Conservation (phyloP, 2,329 filamentous ascomycete species). For the Aureobasidium subglaciale region DNA sequence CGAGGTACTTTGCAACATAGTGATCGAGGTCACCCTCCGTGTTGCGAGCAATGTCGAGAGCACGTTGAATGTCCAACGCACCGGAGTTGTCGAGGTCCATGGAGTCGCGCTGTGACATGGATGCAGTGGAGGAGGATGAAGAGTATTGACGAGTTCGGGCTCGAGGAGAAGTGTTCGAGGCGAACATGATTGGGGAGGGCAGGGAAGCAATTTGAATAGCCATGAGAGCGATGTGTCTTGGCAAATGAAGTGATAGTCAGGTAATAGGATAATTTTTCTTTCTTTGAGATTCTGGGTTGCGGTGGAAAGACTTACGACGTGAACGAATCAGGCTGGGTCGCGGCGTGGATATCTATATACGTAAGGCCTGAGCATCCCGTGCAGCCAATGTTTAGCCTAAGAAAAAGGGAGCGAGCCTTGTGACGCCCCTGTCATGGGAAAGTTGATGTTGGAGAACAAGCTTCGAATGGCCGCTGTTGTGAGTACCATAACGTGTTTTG, state of each 20-base stretch:
- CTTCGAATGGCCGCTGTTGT: conserved; percentile 12
- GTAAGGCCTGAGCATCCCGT: conserved; percentile 11
- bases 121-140: conserved; percentile 14
- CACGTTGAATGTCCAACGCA: conserved; percentile 52
- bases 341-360: conserved; percentile 13
- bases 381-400: conserved; percentile 13
- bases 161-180: conserved; percentile 11
- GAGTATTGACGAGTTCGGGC: background rate
- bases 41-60: conserved; percentile 69
- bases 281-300: conserved; percentile 3
- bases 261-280: background rate
- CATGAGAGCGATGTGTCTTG: conserved; percentile 9
- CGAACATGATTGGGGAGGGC: conserved; percentile 19
- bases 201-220: conserved; percentile 13
- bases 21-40: conserved; percentile 61
- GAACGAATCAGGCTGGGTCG: conserved; percentile 15
- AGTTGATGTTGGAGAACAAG: conserved; percentile 12
- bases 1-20: conserved; percentile 57
- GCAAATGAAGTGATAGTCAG: conserved; percentile 7
- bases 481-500: conserved; percentile 14
- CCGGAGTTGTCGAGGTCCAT: conserved; percentile 28
- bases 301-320: conserved; percentile 14
- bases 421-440: conserved; percentile 13
- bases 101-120: conserved; percentile 8
- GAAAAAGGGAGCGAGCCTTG: conserved; percentile 10